Base-by-base conservation (phyloP, 2,329 filamentous ascomycete species). In the Diaporthe amygdali region DNA sequence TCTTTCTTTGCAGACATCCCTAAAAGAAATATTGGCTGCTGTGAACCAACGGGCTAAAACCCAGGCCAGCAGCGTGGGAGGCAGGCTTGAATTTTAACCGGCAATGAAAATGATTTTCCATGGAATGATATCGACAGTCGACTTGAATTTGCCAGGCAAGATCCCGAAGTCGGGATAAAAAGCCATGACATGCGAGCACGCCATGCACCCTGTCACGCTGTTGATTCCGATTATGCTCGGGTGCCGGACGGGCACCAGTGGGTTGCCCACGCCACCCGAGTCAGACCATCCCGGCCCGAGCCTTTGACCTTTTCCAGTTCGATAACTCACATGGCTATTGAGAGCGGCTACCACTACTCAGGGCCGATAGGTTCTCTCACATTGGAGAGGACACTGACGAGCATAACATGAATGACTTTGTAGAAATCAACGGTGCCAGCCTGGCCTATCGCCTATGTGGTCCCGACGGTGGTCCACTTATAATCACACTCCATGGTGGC, bases 401-500 rank as follows among this genome's bases (percentile, higher is more conserved):
- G 9, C 37, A 25, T 8, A 70, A 25, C 2, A 74, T 74, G 71
- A 39, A 69, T 5, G 47, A 78, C 0, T 80, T 76, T 32, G 76
- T 80, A 20, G 64, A 78, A 1, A 78, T 81, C 55, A 82, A 82
- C 63, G 78, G 78, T 2, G 81, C 80, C 12, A 72, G 73, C 5
- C 74, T 82, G 34, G 80, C 78, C 8, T 82, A 82, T 46, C 75
- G 75, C 5, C 54, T 82, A 2, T 71, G 73, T 30, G 81, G 80
- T 0, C 77, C 79, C 0, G 73, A 74, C 7, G 46, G 76, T 30
- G 79, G 76, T 2, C 80, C 79, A 12, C 74, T 82, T 10, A 72
- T 82, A 56, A 81, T 82, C 27, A 81, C 81, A 0, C 75, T 82
- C 5, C 81, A 82, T 59, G 81, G 81, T 10, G 81, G 81, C 1